These are phyloP conservation scores for Populus davidiana DNA, from an alignment of 345 rosid genomes.

Conservation along the genomic window DNA sequence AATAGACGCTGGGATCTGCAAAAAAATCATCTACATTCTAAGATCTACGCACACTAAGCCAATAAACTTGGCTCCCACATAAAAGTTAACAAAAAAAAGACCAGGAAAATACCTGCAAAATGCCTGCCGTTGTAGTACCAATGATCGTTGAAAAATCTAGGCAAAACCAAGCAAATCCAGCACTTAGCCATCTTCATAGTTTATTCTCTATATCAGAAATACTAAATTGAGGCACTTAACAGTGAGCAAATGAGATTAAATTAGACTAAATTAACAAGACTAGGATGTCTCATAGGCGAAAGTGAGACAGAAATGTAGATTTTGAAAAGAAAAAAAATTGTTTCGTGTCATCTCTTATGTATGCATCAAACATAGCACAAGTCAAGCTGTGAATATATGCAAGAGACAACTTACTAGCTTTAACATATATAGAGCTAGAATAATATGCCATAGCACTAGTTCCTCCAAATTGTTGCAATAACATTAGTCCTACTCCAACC, in stretches of 20 bases:
- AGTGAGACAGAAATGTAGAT: neutral
- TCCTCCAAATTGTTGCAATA: constrained; percentile 44
- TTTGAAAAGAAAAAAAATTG: no score
- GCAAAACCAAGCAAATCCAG: neutral
- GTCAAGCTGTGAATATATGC: no score
- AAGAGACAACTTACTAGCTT: constrained; percentile 35
- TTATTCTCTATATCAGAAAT: no score
- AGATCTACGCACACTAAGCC: neutral
- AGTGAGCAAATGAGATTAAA: no score
- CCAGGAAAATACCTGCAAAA: constrained; percentile 23
- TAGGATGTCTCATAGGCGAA: no score
- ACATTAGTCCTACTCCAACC: constrained; percentile 52
- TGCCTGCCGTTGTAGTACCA: constrained; percentile 32
- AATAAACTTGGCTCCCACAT: neutral
- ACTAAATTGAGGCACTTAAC: no score
- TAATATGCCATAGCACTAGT: constrained; percentile 27
- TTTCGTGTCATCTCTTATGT: no score
- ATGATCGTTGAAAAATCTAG: constrained; percentile 32
- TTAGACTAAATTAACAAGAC: no score
- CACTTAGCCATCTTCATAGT: no score
- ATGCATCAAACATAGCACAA: no score
- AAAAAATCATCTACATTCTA: no score
- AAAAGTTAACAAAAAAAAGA: neutral
- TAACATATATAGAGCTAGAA: constrained; percentile 31
- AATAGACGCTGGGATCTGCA: constrained; percentile 32